A percentile compares a stretch with the other conserved stretches of the same genome.
These are phyloP conservation scores for Cladosporium sp. DNA, from an alignment of 2,329 filamentous ascomycete species.

Conservation along the genomic window DNA sequence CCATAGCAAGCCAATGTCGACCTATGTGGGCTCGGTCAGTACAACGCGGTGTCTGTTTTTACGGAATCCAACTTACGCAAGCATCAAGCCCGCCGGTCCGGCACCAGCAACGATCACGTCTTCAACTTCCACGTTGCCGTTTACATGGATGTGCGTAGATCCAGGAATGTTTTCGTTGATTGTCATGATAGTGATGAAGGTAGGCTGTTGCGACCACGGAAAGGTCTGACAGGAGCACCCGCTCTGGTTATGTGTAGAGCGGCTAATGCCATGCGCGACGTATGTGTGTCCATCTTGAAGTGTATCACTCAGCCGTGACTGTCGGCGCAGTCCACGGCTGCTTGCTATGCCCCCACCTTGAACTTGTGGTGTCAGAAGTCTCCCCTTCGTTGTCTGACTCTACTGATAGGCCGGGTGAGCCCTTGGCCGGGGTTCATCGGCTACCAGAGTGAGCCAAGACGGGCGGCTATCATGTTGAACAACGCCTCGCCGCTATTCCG, in stretches of 20 bases:
- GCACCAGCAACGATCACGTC: slow-evolving; percentile 41
- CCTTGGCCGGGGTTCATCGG: no score
- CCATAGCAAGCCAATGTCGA: slow-evolving; percentile 64
- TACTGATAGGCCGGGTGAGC: neutral
- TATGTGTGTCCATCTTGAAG: neutral
- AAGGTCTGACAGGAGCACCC: neutral
- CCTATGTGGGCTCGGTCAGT: slow-evolving; percentile 32
- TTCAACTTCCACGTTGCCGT: neutral
- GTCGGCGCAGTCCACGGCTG: neutral
- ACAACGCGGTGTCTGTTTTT: neutral
- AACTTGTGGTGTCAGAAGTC: neutral
- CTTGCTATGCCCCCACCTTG: neutral
- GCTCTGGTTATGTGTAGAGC: neutral
- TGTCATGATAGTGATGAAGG: neutral
- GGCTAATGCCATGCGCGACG: neutral
- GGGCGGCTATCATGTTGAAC: neutral
- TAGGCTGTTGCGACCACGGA: neutral
- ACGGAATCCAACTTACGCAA: slow-evolving; percentile 36
- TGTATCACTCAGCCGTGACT: neutral
- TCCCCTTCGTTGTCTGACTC: neutral
- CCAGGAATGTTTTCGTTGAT: slow-evolving; percentile 2
- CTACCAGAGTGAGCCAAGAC: no score
- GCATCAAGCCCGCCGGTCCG: slow-evolving; percentile 45
- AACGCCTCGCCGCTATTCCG: neutral
- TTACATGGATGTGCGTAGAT: slow-evolving; percentile 9